A percentile compares a stretch with the other conserved stretches of the same genome.
Evolutionary conservation across 2,329 filamentous ascomycete species (phyloP).

Genomic region (Pestalotiopsis sp.): DNA sequence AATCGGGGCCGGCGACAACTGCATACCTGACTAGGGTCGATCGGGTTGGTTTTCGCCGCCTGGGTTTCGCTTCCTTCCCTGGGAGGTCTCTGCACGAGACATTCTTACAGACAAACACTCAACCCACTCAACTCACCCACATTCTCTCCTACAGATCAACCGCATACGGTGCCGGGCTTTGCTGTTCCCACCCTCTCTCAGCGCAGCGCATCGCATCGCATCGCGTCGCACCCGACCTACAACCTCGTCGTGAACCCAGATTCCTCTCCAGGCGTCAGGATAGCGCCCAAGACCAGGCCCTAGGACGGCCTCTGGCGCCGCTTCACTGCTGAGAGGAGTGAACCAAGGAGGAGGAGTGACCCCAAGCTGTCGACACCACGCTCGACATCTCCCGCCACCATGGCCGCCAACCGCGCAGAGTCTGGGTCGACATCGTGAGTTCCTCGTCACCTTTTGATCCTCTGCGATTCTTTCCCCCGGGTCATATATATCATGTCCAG

Average conservation of each 20-base stretch:
- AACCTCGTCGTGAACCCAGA: not conserved
- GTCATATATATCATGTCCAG: conserved; percentile 12
- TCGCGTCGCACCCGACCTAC: not conserved
- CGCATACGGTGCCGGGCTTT: not conserved
- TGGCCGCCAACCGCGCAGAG: conserved; percentile 56
- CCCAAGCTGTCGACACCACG: conserved; percentile 1
- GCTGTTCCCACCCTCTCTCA: not conserved
- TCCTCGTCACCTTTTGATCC: conserved; percentile 4
- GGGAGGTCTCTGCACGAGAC: not conserved
- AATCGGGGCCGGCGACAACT: not conserved
- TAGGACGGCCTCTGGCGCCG: conserved; percentile 13
- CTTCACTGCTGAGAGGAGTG: conserved; percentile 1
- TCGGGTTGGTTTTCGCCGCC: not conserved
- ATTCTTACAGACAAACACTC: not conserved
- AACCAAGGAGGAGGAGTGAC: conserved; percentile 6
- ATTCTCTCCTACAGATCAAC: not conserved
- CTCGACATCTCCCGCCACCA: conserved; percentile 26
- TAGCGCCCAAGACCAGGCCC: conserved; percentile 7
- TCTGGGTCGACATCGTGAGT: conserved; percentile 67
- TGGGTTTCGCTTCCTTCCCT: not conserved
- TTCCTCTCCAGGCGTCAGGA: conserved; percentile 2
- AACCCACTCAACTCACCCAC: not conserved
- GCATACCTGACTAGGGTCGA: not conserved
- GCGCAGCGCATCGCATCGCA: not conserved
- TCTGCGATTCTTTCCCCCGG: conserved; percentile 6